A percentile compares a stretch with the other conserved stretches of the same genome.
phyloP scores from a whole-genome alignment of 108 stramenopile species.

The Pseudonitzschia multistriata region DNA sequence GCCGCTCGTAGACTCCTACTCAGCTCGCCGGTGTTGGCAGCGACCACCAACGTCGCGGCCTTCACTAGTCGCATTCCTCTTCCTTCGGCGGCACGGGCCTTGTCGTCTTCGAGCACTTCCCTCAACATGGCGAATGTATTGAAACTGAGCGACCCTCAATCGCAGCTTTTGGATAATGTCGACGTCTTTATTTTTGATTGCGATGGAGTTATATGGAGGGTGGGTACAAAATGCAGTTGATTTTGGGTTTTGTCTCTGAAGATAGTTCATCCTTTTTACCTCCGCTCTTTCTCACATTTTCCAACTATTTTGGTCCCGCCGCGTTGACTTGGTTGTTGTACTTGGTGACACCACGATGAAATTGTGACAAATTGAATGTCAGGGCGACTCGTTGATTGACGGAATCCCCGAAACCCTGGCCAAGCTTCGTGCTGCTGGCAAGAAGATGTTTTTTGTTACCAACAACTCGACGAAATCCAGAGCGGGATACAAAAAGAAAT shows the following conservation, averaged over 20 bases:
- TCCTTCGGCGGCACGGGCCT: background rate
- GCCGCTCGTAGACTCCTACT: conserved; percentile 7
- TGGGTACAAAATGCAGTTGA: conserved; percentile 7
- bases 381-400: conserved; percentile 91
- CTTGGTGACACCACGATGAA: background rate
- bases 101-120: conserved; percentile 8
- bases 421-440: conserved; percentile 80
- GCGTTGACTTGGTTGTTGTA: background rate
- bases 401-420: conserved; percentile 91
- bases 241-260: background rate
- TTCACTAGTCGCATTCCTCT: conserved; percentile 13
- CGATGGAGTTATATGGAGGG: conserved; percentile 98
- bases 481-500: conserved; percentile 91
- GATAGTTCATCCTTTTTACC: background rate
- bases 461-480: conserved; percentile 98
- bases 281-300: background rate
- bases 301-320: background rate
- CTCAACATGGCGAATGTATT: conserved; percentile 54
- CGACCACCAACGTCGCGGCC: conserved; percentile 11
- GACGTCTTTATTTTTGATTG: conserved; percentile 99
- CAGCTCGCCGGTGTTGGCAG: conserved; percentile 10
- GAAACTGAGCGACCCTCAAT: conserved; percentile 68
- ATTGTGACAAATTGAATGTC: background rate
- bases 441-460: conserved; percentile 97
- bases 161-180: conserved; percentile 66